Conservation (phyloP, 345 rosid genomes). For the Erucastrum elatum region DNA sequence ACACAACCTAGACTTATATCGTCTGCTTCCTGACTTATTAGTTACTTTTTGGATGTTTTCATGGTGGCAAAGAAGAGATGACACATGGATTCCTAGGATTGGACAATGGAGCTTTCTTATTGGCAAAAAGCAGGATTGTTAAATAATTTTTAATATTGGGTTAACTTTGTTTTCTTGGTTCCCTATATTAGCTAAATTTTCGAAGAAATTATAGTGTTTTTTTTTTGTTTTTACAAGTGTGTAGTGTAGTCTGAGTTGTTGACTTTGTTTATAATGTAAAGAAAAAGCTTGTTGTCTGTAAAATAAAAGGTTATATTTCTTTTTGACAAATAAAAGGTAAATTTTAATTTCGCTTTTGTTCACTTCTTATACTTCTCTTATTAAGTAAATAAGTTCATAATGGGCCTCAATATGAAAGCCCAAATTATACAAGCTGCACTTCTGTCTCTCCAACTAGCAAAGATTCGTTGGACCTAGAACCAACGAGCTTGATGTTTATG, state of each 20-base stretch:
- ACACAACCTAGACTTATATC: conserved; percentile 40
- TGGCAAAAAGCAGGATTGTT: background rate
- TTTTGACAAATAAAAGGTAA: too few relatives aligned
- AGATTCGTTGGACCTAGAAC: conserved; percentile 37
- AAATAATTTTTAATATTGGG: background rate
- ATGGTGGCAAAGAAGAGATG: conserved; percentile 34
- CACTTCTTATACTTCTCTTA: background rate
- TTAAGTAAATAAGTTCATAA: background rate
- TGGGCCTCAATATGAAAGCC: background rate
- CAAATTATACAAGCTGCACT: background rate
- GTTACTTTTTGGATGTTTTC: conserved; percentile 27
- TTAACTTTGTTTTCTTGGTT: background rate
- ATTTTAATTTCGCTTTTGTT: background rate
- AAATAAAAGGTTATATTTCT: too few relatives aligned
- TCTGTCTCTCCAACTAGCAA: conserved; percentile 32
- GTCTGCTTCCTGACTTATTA: conserved; percentile 24
- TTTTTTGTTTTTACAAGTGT: background rate
- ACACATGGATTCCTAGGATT: conserved; percentile 32
- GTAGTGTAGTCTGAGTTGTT: background rate
- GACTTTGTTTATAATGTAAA: background rate
- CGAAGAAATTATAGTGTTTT: background rate
- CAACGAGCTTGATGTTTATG: conserved; percentile 36
- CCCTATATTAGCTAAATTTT: background rate
- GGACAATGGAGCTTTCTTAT: conserved; percentile 30
- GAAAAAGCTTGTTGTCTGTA: background rate